Conservation (phyloP, 2,329 filamentous ascomycete genomes). For the Elsinoe ampelina region DNA sequence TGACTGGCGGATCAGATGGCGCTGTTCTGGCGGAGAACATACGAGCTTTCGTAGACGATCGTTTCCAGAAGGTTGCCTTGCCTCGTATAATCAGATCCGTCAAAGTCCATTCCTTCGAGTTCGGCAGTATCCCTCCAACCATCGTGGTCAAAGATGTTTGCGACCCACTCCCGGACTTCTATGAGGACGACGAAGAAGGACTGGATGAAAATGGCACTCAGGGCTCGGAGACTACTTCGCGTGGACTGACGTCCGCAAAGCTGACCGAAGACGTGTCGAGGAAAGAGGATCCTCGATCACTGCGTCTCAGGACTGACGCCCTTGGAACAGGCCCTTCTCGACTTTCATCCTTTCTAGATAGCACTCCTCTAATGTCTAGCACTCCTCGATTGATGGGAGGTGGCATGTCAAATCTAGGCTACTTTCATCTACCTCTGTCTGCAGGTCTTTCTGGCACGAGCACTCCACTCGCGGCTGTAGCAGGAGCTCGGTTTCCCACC, state of each 20-base stretch:
- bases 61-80: conserved; percentile 84
- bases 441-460: conserved; percentile 64
- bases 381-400: conserved; percentile 52
- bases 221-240: conserved; percentile 22
- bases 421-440: conserved; percentile 70
- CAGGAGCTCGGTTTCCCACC: conserved; percentile 55
- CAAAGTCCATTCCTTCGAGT: conserved; percentile 86
- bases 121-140: conserved; percentile 71
- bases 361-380: conserved; percentile 31
- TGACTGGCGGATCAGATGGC: conserved; percentile 84
- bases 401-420: conserved; percentile 67
- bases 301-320: not conserved
- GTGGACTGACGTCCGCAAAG: not conserved
- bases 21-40: conserved; percentile 75
- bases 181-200: conserved; percentile 68
- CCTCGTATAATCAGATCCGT: conserved; percentile 96
- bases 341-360: not conserved
- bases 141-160: conserved; percentile 95
- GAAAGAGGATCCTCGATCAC: not conserved
- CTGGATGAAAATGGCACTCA: conserved; percentile 40
- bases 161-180: conserved; percentile 91
- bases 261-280: not conserved
- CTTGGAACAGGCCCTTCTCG: not conserved
- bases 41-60: conserved; percentile 86
- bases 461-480: conserved; percentile 70